Base-by-base conservation (phyloP, 2,329 filamentous ascomycete genomes). In the Fusarium longipes region DNA sequence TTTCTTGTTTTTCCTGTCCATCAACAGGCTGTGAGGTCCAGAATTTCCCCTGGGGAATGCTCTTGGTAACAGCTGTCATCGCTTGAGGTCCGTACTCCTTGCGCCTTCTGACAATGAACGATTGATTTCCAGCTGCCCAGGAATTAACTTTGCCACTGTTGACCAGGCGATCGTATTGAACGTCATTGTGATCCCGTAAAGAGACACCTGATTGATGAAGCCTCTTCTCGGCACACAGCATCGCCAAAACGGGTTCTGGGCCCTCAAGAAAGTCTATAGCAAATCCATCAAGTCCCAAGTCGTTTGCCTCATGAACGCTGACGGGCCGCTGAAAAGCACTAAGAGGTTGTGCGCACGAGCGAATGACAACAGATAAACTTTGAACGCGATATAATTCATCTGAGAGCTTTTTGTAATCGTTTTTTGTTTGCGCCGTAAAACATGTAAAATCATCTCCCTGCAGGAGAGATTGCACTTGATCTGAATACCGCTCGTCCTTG, bases 21-120 rank as follows among this genome's bases (percentile, higher is more conserved):
- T 97, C 92, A 8, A 93, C 85, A 5, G 92, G 90, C 63, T 92
- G 89, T 43, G 93, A 88, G 1, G 89, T 93, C 89, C 96, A 97
- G 73, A 86, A 87, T 33, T 76, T 81, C 6, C 93, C 93, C 3
- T 78, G 79, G 17, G 77, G 82, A 15, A 97, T 80, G 53, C 82
- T 81, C 33, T 83, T 86, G 15, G 91, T 89, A 22, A 84, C 82
- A 1, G 91, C 93, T 2, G 92, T 93, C 45, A 87, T 87, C 15
- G 91, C 93, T 45, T 84, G 81, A 3, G 88, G 86, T 3, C 93
- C 93, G 77, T 97, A 97, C 76, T 98, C 95, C 67, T 83, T 85
- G 45, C 95, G 89, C 17, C 91, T 87, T 8, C 83, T 84, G 50
- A 96, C 85, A 20, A 82, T 83, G 76, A 91, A 94, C 10, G 78